Base-by-base conservation (phyloP, 2,329 filamentous ascomycete species). In the Colletotrichum simmondsii region DNA sequence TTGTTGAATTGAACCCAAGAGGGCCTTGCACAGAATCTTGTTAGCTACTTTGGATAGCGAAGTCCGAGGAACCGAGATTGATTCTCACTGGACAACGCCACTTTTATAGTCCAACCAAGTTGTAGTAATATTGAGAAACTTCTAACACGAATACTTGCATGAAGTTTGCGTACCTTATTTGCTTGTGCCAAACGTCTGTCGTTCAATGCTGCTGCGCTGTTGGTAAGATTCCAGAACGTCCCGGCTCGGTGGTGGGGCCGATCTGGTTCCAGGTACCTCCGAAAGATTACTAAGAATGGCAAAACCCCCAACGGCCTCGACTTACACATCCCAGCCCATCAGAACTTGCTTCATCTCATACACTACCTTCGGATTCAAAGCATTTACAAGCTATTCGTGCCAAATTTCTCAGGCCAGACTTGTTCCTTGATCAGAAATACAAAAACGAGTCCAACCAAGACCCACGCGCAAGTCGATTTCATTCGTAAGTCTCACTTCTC, bases 201-300 rank as follows among this genome's bases (percentile, higher is more conserved):
- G 4, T 60, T 35, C 3, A 49, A n/a, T 49, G 19, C 42, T 49
- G 42, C 42, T 49, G 7, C 3, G 10, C 19, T 49, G 6, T 1
- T n/a, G 7, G 32, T 37, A 32, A 26, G 14, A 24, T 66, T 54
- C 30, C 24, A 30, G 11, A 30, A 28, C 37, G 54, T n/a, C 32
- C 49, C 35, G 62, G 63, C 56, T 26, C 30, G 53, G 60, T 53
- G 53, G 62, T 24, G 68, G 56, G 57, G 35, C 63, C 68, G 46
- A 42, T 22, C 35, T 6, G 26, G 22, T 26, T 22, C 57, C 30
- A 35, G 6, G 37, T 22, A 28, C 30, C 32, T 28, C 16, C 54
- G 6, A 28, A 68, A 54, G 64, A 49, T 66, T 58, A 66, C 64
- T 66, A 58, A 66, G 63, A 56, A 32, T 2, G 37, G 22, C 10